phyloP scores from a whole-genome alignment of 176 grass and related monocot species.

The Carex parvula region DNA sequence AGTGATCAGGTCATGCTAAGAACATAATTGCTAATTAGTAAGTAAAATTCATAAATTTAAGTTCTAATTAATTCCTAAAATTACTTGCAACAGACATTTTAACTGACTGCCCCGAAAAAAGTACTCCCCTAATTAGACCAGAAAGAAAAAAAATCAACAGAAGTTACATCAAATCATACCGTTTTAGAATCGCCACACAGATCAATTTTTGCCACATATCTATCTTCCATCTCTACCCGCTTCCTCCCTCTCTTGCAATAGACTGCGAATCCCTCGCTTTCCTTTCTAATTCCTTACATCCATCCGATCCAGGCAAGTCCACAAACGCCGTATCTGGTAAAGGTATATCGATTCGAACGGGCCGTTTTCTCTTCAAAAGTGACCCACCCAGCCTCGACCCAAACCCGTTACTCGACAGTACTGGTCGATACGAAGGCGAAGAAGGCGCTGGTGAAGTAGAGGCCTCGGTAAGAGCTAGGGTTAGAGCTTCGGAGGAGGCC shows the following conservation, averaged over 20 bases:
- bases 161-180: conserved; percentile 37
- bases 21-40: not conserved
- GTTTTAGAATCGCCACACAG: conserved; percentile 61
- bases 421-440: conserved; percentile 41
- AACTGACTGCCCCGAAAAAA: not conserved
- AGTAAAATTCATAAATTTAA: not conserved
- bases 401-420: conserved; percentile 36
- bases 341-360: conserved; percentile 63
- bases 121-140: not conserved
- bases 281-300: conserved; percentile 62
- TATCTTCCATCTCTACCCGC: conserved; percentile 88
- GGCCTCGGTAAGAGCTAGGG: conserved; percentile 32
- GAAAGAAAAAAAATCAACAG: conserved; percentile 9
- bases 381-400: conserved; percentile 39
- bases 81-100: not conserved
- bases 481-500: conserved; percentile 60
- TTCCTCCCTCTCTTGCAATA: conserved; percentile 91
- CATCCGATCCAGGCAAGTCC: conserved; percentile 46
- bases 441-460: conserved; percentile 29
- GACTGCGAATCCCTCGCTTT: conserved; percentile 57
- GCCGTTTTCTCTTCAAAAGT: conserved; percentile 75
- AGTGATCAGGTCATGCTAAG: not conserved
- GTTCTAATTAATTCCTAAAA: not conserved
- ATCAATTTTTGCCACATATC: conserved; percentile 57
- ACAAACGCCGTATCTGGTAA: conserved; percentile 17